Evolutionary conservation across 371 early-diverging fungal genomes (phyloP).

Genomic region (Parasitella parasitica): DNA sequence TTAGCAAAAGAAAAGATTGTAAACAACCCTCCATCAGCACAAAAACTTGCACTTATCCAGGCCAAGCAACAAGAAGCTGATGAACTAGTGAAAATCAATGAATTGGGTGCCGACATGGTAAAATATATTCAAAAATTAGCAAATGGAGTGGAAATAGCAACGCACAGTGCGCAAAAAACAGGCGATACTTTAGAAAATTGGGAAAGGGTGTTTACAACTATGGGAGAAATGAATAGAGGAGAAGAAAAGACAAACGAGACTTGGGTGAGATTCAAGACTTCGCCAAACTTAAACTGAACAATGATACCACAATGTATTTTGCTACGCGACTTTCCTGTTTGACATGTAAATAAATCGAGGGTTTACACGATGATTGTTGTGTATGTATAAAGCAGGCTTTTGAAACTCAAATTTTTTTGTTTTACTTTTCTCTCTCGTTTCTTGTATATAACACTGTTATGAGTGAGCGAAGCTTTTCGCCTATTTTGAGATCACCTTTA

Average conservation of each 20-base stretch:
- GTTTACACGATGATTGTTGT: too few relatives aligned
- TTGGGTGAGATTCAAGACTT: conserved; percentile 2
- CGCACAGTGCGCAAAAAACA: not conserved
- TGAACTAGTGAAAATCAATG: too few relatives aligned
- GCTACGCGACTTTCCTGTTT: not conserved
- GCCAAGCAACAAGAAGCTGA: conserved; percentile 1
- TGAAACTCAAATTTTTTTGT: conserved; percentile 4
- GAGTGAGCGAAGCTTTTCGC: conserved; percentile 14
- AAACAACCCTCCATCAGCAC: not conserved
- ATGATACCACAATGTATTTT: not conserved
- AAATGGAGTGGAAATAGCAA: not conserved
- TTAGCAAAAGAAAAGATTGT: not conserved
- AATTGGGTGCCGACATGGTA: not conserved
- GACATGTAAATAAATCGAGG: too few relatives aligned
- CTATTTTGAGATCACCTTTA: conserved; percentile 3
- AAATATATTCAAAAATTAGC: not conserved
- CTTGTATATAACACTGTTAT: not conserved
- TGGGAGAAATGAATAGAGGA: conserved; percentile 9
- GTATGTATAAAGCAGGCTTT: not conserved
- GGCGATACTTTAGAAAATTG: conserved; percentile 13
- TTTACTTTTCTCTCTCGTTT: not conserved
- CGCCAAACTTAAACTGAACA: not conserved
- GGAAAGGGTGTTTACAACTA: conserved; percentile 11
- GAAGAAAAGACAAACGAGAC: not conserved
- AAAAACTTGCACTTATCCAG: not conserved